Evolutionary conservation across 2,329 filamentous ascomycete genomes (phyloP), one percentile per base, ranked within the genome.

Genomic region (Alternaria rosae): DNA sequence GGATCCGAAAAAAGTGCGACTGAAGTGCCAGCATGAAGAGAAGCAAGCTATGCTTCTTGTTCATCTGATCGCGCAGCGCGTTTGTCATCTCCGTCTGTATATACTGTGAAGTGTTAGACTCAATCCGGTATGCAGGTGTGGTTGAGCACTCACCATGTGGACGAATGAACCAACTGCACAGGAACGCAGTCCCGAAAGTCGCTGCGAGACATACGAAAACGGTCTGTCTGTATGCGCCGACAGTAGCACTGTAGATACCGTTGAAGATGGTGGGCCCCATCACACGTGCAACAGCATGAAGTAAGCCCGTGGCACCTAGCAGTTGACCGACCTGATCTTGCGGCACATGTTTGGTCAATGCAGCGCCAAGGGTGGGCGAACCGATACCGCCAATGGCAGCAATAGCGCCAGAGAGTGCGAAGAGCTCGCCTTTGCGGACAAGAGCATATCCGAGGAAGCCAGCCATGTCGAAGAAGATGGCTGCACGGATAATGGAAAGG

Each of bases 301-400:
- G 80, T 64, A 98, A 83, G 0, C 94, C 95, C 15, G 90, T 91
- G 2, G 93, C 94, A 21, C 95, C 95, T 0, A 99, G 85, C n/a
- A 98, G 83, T 76, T 95, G 89, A 0, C 95, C 95, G 0, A 95
- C 90, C 48, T 87, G 87, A 66, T 95, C 91, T 0, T 89, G 85
- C 0, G 94, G 92, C 0, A 98, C 90, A 77, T 98, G 95, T 76
- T 97, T 98, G 20, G 93, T 97, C 53, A 97, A 82, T 1, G 91
- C 87, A 2, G 92, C 90, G 74, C 97, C 93, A 52, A 97, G 84
- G 0, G 92, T 95, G 1, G 95, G 94, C 35, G 90, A 91, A 0
- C 91, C 94, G 47, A 98, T 89, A 1, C 94, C 94, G 23, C 94
- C 94, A 41, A 96, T 81, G 0, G 92, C 86, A 2, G 92, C 90